Conservation (phyloP, 805 yeast genomes). For the Saccharomycopsis schoenii region DNA sequence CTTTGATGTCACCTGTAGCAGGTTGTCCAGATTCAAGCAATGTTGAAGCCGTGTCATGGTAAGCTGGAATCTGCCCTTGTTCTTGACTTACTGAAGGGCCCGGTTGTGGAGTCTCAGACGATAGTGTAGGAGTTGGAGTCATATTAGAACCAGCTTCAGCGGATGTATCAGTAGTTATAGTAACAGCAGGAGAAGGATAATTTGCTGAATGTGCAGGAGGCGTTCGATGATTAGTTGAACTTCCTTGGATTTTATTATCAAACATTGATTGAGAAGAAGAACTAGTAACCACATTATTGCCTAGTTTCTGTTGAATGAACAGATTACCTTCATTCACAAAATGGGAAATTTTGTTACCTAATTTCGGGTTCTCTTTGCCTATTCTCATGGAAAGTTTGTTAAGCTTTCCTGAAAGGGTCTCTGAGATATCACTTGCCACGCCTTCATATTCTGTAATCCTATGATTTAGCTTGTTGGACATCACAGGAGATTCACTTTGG, state of each 20-base stretch:
- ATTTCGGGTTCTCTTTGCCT: slow-evolving; percentile 11
- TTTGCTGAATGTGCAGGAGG: background rate
- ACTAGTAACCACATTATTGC: background rate
- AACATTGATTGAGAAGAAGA: background rate
- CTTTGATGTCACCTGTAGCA: background rate
- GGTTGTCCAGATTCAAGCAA: background rate
- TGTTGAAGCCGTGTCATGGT: background rate
- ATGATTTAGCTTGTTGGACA: background rate
- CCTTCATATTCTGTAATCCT: background rate
- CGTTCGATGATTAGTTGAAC: background rate
- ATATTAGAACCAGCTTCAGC: background rate
- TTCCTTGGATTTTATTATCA: background rate
- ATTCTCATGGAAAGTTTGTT: slow-evolving; percentile 8
- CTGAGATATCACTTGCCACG: slow-evolving; percentile 8
- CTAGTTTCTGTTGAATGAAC: slow-evolving; percentile 6
- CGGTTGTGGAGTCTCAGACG: background rate
- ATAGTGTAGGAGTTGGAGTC: background rate
- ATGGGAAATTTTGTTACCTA: slow-evolving; percentile 3
- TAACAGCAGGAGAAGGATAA: background rate
- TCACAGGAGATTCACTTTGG: background rate
- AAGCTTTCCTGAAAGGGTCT: slow-evolving; percentile 4
- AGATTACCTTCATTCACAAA: slow-evolving; percentile 7
- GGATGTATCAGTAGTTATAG: background rate
- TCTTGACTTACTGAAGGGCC: background rate
- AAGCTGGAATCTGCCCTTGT: background rate